Conservation (phyloP, 805 yeast genomes). For the Candida cerambycidarum region DNA sequence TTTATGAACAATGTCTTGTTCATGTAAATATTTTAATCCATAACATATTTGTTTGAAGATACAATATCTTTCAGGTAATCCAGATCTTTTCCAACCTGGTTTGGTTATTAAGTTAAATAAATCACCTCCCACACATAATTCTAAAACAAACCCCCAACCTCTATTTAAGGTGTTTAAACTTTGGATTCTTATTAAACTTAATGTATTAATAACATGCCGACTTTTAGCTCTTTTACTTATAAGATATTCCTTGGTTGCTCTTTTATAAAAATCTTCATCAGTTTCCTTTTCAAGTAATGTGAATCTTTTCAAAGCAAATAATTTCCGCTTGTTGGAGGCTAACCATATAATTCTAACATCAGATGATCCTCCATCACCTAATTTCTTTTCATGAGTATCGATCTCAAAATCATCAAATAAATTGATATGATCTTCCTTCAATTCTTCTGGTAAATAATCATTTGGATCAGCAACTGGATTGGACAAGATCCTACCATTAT, state of each 20-base stretch:
- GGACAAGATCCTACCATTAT: slow-evolving; percentile 50
- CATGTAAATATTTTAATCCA: slow-evolving; percentile 64
- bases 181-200: slow-evolving; percentile 56
- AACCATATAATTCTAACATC: slow-evolving; percentile 51
- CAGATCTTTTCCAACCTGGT: slow-evolving; percentile 58
- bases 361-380: slow-evolving; percentile 76
- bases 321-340: slow-evolving; percentile 38
- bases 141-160: slow-evolving; percentile 78
- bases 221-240: slow-evolving; percentile 57
- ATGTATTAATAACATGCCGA: slow-evolving; percentile 59
- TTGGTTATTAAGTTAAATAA: slow-evolving; percentile 53
- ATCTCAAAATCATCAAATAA: slow-evolving; percentile 57
- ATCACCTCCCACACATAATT: slow-evolving; percentile 62
- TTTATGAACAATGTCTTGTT: slow-evolving; percentile 64
- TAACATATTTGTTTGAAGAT: slow-evolving; percentile 65
- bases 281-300: slow-evolving; percentile 59
- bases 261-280: slow-evolving; percentile 60
- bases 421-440: slow-evolving; percentile 47
- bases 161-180: slow-evolving; percentile 53
- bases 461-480: slow-evolving; percentile 69
- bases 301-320: slow-evolving; percentile 67
- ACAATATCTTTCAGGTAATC: slow-evolving; percentile 57
- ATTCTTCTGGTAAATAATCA: slow-evolving; percentile 54
- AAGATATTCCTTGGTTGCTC: slow-evolving; percentile 64
- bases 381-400: slow-evolving; percentile 40